phyloP scores from a whole-genome alignment of 1,139 yeast genomes.

The Kodamaea suecica region DNA sequence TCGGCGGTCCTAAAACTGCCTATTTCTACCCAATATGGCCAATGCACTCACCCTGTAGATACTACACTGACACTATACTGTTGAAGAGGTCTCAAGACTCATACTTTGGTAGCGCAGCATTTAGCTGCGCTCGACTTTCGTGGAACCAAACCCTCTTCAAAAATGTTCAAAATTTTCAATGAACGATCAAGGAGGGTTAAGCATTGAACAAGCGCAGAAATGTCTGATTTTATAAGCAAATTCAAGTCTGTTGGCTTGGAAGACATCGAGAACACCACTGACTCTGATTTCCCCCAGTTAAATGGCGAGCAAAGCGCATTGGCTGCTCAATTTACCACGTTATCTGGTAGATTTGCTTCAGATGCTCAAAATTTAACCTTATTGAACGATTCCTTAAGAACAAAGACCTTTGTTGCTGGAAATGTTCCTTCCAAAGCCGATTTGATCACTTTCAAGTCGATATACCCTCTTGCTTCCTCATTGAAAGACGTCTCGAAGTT shows the following conservation, averaged over 20 bases:
- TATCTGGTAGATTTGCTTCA: conserved; percentile 51
- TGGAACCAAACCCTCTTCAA: background rate
- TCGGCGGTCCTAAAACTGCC: too few species aligned
- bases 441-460: conserved; percentile 61
- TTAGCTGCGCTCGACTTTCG: too few species aligned
- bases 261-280: conserved; percentile 27
- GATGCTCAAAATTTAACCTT: conserved; percentile 54
- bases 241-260: conserved; percentile 41
- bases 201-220: too few species aligned
- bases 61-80: too few species aligned
- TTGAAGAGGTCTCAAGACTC: too few species aligned
- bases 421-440: conserved; percentile 65
- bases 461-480: conserved; percentile 54
- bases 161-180: background rate
- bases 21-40: too few species aligned
- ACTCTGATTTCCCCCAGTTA: conserved; percentile 34
- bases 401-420: conserved; percentile 68
- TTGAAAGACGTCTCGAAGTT: conserved; percentile 47
- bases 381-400: conserved; percentile 68
- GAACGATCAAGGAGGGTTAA: too few species aligned
- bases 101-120: too few species aligned
- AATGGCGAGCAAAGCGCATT: conserved; percentile 62
- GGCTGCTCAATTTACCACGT: conserved; percentile 75
- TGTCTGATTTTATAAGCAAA: conserved; percentile 43
- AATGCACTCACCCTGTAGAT: too few species aligned